phyloP scores from a whole-genome alignment of 2,329 filamentous ascomycete species.

The Xylaria sp. region DNA sequence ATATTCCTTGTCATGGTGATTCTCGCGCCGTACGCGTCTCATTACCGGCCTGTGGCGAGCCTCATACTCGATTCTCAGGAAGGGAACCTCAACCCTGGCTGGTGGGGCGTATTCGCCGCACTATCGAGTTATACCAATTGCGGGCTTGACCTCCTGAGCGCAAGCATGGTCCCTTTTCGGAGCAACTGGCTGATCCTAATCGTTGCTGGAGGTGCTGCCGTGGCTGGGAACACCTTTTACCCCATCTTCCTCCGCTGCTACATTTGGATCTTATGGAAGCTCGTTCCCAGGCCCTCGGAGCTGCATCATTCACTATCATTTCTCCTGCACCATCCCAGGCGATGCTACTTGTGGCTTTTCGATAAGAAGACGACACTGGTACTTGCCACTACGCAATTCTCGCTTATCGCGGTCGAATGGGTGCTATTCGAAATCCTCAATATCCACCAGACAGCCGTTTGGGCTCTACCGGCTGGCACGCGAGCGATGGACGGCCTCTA shows the following conservation, averaged over 20 bases:
- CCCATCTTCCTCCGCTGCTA: slow-evolving; percentile 3
- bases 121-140: background rate
- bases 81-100: background rate
- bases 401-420: background rate
- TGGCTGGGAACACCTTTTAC: slow-evolving; percentile 6
- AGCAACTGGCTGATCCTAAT: slow-evolving; percentile 4
- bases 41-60: background rate
- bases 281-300: background rate
- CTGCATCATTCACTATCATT: background rate
- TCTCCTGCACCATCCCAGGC: slow-evolving; percentile 2
- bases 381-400: background rate
- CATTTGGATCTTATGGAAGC: slow-evolving; percentile 4
- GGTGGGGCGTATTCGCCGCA: background rate
- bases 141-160: background rate
- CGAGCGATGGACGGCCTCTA: slow-evolving; percentile 8
- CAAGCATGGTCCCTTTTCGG: background rate
- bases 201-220: background rate
- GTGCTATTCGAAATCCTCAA: slow-evolving; percentile 2
- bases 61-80: background rate
- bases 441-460: background rate
- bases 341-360: slow-evolving; percentile 5
- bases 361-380: background rate
- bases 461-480: background rate
- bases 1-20: background rate
- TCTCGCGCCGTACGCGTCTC: background rate